Evolutionary conservation across 1,139 yeast genomes (phyloP), one percentile per base, ranked within the genome.

Genomic region (Protomyces macrosporus): DNA sequence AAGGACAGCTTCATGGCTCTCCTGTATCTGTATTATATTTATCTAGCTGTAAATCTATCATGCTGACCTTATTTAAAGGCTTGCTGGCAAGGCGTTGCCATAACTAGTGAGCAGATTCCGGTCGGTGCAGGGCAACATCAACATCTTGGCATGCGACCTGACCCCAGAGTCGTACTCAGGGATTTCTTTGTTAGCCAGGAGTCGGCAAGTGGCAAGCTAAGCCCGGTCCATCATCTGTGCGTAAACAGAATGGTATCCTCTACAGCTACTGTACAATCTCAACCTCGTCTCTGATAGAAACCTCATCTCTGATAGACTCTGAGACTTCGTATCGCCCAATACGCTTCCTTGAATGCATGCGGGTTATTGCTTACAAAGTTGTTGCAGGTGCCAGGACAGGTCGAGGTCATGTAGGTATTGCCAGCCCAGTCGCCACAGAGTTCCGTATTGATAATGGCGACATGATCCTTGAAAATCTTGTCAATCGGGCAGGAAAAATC

Each of bases 371-470:
- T 60, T 7, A 64, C 66, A 33, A 45, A 64, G n/a, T 39, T 34
- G 6, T 16, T 51, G 40, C 66, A 64, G 36, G 42, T 50, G 9
- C 60, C 57, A 3, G 64, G 62, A 33, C 66, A 60, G 9, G 55
- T 51, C 39, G 56, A 50, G 16, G 39, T 34, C 16, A 51, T 57
- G 10, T 48, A 48, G n/a, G 40, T 52, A 30, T 48, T 33, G 14
- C 65, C 64, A 2, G 66, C 66, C 66, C 66, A 64, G 30, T 64
- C 66, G 16, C 66, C 66, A 45, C 66, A 64, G 10, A 64, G 40
- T 3, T 62, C 45, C 7, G 62, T 50, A 53, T 64, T 61, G 50
- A 64, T 55, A 30, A 64, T 39, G 23, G 60, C 36, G 14, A 53
- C 58, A 34, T 64, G 66, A 16, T 54, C 52, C 33, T 34, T 16